phyloP scores from a whole-genome alignment of 176 grass and related monocot species.

The Oropetium thomaeum region DNA sequence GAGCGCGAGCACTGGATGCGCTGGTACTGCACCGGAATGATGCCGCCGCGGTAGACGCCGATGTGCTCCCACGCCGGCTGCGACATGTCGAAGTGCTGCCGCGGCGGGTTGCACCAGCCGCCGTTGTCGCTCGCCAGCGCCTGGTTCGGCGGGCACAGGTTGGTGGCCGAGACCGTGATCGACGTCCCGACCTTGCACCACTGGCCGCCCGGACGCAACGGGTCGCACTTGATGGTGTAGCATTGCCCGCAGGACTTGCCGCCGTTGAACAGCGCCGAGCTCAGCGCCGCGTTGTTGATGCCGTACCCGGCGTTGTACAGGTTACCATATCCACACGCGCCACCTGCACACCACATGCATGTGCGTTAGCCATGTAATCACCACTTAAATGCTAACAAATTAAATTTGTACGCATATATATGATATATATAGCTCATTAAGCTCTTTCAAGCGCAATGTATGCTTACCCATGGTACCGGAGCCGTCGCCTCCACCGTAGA shows the following conservation, averaged over 20 bases:
- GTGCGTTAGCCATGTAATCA: no score
- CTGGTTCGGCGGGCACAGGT: slow-evolving; percentile 47
- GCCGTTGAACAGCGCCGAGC: slow-evolving; percentile 33
- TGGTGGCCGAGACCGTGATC: slow-evolving; percentile 42
- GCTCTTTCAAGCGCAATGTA: no score
- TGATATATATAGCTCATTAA: no score
- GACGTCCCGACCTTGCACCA: slow-evolving; percentile 11
- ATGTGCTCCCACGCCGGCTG: slow-evolving; percentile 57
- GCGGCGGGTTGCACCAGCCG: slow-evolving; percentile 62
- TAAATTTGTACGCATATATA: no score
- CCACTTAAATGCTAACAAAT: no score
- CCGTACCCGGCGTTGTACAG: slow-evolving; percentile 47
- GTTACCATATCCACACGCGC: slow-evolving; percentile 59
- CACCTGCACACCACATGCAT: slow-evolving; percentile 16
- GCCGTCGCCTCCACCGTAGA: no score
- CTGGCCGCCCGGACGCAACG: background rate
- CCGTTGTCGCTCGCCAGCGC: slow-evolving; percentile 26
- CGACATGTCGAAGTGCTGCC: slow-evolving; percentile 65
- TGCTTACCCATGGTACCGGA: no score
- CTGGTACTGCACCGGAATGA: slow-evolving; percentile 52
- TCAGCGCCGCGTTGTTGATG: slow-evolving; percentile 38
- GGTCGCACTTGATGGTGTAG: slow-evolving; percentile 26
- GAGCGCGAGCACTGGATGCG: slow-evolving; percentile 37
- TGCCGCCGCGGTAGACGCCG: slow-evolving; percentile 25
- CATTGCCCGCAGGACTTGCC: slow-evolving; percentile 52